phyloP scores from a whole-genome alignment of 768 basidiomycete species.

The Panaeolus cyanescens region DNA sequence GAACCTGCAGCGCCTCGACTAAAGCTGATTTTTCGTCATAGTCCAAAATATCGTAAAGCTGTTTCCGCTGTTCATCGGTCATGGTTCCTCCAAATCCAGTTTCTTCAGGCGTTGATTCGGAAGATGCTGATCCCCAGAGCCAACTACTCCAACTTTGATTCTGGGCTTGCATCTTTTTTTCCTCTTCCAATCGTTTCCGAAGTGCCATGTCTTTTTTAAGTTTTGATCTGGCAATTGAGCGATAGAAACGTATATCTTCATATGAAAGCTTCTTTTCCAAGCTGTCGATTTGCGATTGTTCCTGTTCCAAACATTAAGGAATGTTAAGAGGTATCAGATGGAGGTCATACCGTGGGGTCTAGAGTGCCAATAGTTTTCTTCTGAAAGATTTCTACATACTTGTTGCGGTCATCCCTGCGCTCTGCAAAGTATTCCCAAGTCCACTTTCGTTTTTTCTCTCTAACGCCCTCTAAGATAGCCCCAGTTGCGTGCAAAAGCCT shows the following conservation, averaged over 20 bases:
- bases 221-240: constrained; percentile 89
- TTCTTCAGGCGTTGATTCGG: constrained; percentile 45
- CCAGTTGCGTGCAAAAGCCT: constrained; percentile 76
- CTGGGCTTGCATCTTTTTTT: constrained; percentile 51
- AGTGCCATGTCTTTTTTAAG: constrained; percentile 83
- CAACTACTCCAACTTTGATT: constrained; percentile 69
- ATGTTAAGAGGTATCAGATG: not conserved
- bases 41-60: constrained; percentile 89
- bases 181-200: constrained; percentile 68
- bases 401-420: constrained; percentile 83
- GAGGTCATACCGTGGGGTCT: constrained; percentile 50
- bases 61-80: constrained; percentile 87
- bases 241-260: constrained; percentile 96
- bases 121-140: constrained; percentile 73
- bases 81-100: constrained; percentile 64
- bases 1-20: constrained; percentile 65
- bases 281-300: constrained; percentile 50
- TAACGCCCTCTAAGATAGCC: constrained; percentile 82
- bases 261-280: constrained; percentile 87
- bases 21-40: constrained; percentile 87
- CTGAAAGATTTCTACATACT: constrained; percentile 85
- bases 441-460: constrained; percentile 83
- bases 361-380: constrained; percentile 62
- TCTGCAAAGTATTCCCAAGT: constrained; percentile 90
- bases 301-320: constrained; percentile 37